Evolutionary conservation across 1,284 basidiomycete genomes (phyloP), one percentile per base, ranked within the genome.

Genomic region (Agaricales sp.): DNA sequence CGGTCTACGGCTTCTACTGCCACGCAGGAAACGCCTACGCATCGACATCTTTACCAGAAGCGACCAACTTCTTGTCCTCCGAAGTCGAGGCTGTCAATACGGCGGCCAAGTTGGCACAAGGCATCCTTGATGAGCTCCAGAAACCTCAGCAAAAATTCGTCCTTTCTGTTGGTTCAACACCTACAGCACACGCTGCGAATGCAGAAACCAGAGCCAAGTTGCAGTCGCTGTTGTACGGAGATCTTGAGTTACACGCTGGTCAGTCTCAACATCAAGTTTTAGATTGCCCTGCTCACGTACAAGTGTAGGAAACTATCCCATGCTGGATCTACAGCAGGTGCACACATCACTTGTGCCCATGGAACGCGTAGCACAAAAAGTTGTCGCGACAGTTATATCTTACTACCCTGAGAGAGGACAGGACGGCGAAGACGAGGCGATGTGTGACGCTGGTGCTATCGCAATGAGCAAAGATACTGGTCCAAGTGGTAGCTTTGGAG

Each of bases 381-480:
- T 92, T 0, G 68, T 87, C 30, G 73, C 82, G 0, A 85, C 79
- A 0, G 82, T 93, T 2, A 71, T 91, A 44, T 88, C 86, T 12
- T 75, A 78, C 53, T 93, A 93, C 61, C 80, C 85, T 1, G 77
- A 75, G 12, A 72, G 88, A 52, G 80, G 78, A 2, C 67, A 60
- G 25, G 66, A 71, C 44, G 80, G 80, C 1, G 60, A 64, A 44
- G 86, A 88, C 58, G 84, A 88, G 61, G 85, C 82, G 2, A 67
- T 92, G 69, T 80, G 80, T 71, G 90, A 93, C 61, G 84, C 82
- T 3, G 91, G 90, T 4, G 87, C 78, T 1, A 78, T 92, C 52
- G 87, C 87, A 1, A 82, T 93, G 67, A 88, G 84, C 61, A 92
- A 92, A 65, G 91, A 93, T 63, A 78, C 68, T 0, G 90, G 91